phyloP scores from a whole-genome alignment of 2,329 filamentous ascomycete species.

The Colletotrichum tropicicola region DNA sequence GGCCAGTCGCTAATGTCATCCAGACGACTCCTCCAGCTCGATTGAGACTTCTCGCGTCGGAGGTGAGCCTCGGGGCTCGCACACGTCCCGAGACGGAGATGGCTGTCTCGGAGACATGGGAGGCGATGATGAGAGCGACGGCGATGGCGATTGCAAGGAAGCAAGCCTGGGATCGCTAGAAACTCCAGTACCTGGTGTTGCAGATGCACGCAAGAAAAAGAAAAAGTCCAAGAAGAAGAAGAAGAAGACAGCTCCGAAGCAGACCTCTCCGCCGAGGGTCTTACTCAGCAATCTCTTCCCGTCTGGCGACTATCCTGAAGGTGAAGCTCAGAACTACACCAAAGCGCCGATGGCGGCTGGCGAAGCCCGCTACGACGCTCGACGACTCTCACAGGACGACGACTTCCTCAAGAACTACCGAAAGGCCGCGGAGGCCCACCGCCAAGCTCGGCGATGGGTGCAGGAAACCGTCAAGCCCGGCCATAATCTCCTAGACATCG shows the following conservation, averaged over 20 bases:
- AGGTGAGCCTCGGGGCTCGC: background rate
- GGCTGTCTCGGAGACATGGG: background rate
- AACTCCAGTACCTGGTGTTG: background rate
- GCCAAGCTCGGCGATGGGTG: slow-evolving; percentile 86
- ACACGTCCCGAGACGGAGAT: background rate
- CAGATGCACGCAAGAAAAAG: slow-evolving; percentile 10
- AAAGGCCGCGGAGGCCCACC: slow-evolving; percentile 87
- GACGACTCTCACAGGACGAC: slow-evolving; percentile 37
- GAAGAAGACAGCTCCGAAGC: slow-evolving; percentile 35
- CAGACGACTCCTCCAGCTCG: background rate
- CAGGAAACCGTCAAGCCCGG: slow-evolving; percentile 84
- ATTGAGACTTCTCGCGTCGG: background rate
- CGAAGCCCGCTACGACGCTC: slow-evolving; percentile 36
- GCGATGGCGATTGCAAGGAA: background rate
- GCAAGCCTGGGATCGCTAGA: background rate
- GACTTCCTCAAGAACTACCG: slow-evolving; percentile 85
- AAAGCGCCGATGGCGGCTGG: slow-evolving; percentile 34
- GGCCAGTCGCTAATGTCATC: background rate
- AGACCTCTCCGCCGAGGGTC: slow-evolving; percentile 44
- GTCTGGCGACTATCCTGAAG: slow-evolving; percentile 37
- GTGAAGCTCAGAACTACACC: slow-evolving; percentile 32
- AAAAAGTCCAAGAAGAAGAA: slow-evolving; percentile 31
- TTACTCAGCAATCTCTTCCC: slow-evolving; percentile 41
- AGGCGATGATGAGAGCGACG: background rate
- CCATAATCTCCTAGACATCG: slow-evolving; percentile 81